phyloP scores from a whole-genome alignment of 148 eudicot genomes.

The Rhododendron henanense region DNA sequence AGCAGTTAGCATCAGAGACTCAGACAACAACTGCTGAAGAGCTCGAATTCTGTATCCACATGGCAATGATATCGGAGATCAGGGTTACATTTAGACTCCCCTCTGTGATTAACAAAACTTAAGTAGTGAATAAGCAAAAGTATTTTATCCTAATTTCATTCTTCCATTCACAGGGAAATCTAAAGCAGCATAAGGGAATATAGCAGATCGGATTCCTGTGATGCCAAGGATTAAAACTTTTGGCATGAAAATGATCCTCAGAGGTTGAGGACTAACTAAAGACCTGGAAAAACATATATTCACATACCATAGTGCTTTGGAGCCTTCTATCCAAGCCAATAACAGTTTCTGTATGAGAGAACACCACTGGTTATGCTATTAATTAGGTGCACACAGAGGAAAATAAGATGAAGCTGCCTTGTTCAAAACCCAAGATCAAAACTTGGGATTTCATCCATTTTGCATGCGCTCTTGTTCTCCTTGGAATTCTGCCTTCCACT shows the following conservation, averaged over 20 bases:
- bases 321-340: neutral
- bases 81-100: neutral
- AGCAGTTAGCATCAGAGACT: neutral
- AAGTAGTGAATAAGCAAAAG: neutral
- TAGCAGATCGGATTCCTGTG: neutral
- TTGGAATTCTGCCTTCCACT: slow-evolving; percentile 13
- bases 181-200: neutral
- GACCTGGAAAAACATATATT: neutral
- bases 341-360: neutral
- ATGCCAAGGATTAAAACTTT: neutral
- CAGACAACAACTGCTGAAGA: neutral
- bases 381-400: neutral
- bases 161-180: neutral
- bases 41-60: neutral
- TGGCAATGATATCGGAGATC: neutral
- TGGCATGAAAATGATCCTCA: neutral
- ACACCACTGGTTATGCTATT: neutral
- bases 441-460: slow-evolving; percentile 54
- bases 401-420: neutral
- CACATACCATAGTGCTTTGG: neutral
- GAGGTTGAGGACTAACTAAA: neutral
- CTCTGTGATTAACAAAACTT: neutral
- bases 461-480: slow-evolving; percentile 14
- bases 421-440: slow-evolving; percentile 72
- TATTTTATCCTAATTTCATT: neutral